Conservation (phyloP, 352 stramenopile species). For the Phytophthora hibernalis region DNA sequence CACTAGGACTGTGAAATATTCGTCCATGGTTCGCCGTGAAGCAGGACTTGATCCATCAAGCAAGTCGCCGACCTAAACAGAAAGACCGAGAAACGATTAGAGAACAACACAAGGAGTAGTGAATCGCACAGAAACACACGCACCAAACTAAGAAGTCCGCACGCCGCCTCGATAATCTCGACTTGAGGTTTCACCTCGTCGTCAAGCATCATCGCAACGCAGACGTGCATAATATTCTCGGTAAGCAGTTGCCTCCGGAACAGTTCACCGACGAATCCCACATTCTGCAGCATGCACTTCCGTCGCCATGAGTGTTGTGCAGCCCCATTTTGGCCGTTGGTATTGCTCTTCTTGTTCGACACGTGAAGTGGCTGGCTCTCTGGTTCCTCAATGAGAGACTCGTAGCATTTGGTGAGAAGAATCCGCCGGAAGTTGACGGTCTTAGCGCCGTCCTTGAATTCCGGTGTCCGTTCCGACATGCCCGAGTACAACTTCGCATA, state of each 20-base stretch:
- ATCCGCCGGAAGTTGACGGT: slow-evolving; percentile 87
- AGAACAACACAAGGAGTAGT: neutral
- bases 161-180: slow-evolving; percentile 76
- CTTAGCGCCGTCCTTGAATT: slow-evolving; percentile 87
- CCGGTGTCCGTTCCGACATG: slow-evolving; percentile 71
- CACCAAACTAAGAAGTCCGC: slow-evolving; percentile 66
- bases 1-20: slow-evolving; percentile 79
- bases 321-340: slow-evolving; percentile 14
- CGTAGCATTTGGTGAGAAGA: slow-evolving; percentile 82
- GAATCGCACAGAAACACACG: neutral
- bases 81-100: slow-evolving; percentile 1
- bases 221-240: slow-evolving; percentile 89
- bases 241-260: slow-evolving; percentile 82
- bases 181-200: slow-evolving; percentile 67
- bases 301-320: slow-evolving; percentile 72
- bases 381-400: slow-evolving; percentile 79
- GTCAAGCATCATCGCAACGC: slow-evolving; percentile 86
- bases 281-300: slow-evolving; percentile 81
- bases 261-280: slow-evolving; percentile 75
- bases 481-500: slow-evolving; percentile 70
- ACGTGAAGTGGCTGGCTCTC: slow-evolving; percentile 35
- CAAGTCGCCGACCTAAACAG: slow-evolving; percentile 73
- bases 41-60: slow-evolving; percentile 84
- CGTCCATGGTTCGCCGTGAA: slow-evolving; percentile 82
- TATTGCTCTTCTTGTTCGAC: slow-evolving; percentile 27